phyloP scores from a whole-genome alignment of 306 rosid species.

The Morella rubra region DNA sequence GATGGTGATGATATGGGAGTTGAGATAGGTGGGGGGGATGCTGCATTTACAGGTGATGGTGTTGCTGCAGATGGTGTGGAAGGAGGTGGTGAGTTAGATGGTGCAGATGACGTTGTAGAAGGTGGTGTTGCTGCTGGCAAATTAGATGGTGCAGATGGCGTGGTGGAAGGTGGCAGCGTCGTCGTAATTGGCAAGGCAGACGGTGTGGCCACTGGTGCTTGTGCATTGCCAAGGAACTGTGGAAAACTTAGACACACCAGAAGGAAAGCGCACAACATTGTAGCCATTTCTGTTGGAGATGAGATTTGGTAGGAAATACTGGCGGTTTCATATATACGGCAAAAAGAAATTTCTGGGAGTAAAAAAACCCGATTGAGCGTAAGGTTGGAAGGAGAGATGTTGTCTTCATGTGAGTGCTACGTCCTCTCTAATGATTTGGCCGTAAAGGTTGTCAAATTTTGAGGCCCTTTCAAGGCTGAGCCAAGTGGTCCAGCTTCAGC shows the following conservation, averaged over 20 bases:
- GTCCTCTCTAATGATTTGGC: slow-evolving; percentile 39
- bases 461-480: neutral
- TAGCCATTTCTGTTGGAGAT: slow-evolving; percentile 32
- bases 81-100: neutral
- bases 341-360: neutral
- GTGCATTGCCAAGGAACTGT: slow-evolving; percentile 27
- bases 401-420: slow-evolving; percentile 48
- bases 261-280: slow-evolving; percentile 21
- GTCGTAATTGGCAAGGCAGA: slow-evolving; percentile 33
- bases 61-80: slow-evolving; percentile 3
- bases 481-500: neutral
- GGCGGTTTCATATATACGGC: slow-evolving; percentile 12
- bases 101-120: neutral
- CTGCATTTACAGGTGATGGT: slow-evolving; percentile 29
- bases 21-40: slow-evolving; percentile 38
- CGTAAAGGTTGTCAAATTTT: slow-evolving; percentile 13
- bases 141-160: neutral
- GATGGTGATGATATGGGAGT: slow-evolving; percentile 54
- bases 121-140: slow-evolving; percentile 6
- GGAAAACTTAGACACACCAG: slow-evolving; percentile 29
- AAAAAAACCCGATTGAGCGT: slow-evolving; percentile 29
- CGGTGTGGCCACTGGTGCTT: slow-evolving; percentile 44
- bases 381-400: slow-evolving; percentile 32
- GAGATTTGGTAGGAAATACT: slow-evolving; percentile 7
- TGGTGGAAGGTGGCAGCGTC: neutral